A percentile compares a stretch with the other conserved stretches of the same genome.
Conservation (phyloP, 208 protist species). For the Blastocrithidia nonstop region DNA sequence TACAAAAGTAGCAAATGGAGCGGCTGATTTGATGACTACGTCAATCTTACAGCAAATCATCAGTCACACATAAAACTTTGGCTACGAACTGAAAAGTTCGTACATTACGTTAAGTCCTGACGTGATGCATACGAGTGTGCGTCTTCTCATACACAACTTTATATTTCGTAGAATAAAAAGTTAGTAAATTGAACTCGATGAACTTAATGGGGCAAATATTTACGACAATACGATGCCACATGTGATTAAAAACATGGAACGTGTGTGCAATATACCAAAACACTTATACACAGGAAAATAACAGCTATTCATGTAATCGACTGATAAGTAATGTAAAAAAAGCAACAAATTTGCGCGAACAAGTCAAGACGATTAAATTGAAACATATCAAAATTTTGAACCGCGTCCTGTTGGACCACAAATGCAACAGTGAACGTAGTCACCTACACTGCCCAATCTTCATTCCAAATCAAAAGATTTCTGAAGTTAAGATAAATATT, state of each 20-base stretch:
- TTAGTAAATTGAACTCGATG: slow-evolving; percentile 25
- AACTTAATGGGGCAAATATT: slow-evolving; percentile 7
- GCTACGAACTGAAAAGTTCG: slow-evolving; percentile 55
- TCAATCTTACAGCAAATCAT: slow-evolving; percentile 73
- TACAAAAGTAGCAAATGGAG: slow-evolving; percentile 75
- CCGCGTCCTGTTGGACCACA: background rate
- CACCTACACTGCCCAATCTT: no score
- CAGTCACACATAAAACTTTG: slow-evolving; percentile 62
- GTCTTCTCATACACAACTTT: slow-evolving; percentile 77
- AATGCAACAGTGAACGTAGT: no score
- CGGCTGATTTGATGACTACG: slow-evolving; percentile 69
- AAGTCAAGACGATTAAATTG: background rate
- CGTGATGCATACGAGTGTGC: slow-evolving; percentile 74
- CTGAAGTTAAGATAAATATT: no score
- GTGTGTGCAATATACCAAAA: no score
- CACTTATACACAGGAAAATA: no score
- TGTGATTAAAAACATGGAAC: no score
- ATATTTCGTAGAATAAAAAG: slow-evolving; percentile 54
- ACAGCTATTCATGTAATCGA: no score
- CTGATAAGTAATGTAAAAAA: no score
- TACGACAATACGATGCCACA: slow-evolving; percentile 5
- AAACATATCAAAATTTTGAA: background rate
- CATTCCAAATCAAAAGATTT: no score
- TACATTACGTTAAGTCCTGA: slow-evolving; percentile 78
- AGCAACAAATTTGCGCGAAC: no score